A percentile compares a stretch with the other conserved stretches of the same genome.
phyloP scores from a whole-genome alignment of 2,329 filamentous ascomycete species.

The Ophiosphaerella korrae region DNA sequence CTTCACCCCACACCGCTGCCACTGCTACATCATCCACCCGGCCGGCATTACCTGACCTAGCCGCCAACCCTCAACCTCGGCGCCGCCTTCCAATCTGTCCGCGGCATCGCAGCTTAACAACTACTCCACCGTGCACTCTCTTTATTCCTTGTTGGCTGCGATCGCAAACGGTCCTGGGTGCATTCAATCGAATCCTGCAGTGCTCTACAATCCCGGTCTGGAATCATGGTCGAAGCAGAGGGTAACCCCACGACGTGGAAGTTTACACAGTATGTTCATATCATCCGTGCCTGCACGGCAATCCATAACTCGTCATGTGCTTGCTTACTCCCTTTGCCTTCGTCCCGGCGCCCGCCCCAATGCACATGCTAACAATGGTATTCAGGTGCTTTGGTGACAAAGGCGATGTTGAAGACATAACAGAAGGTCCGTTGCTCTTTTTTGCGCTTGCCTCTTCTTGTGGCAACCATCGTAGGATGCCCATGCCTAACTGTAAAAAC shows the following conservation, averaged over 20 bases:
- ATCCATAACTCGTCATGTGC: neutral
- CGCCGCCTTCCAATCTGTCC: slow-evolving; percentile 28
- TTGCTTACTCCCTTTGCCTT: neutral
- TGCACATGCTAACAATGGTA: slow-evolving; percentile 24
- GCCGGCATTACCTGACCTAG: slow-evolving; percentile 27
- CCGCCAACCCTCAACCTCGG: slow-evolving; percentile 35
- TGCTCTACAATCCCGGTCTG: slow-evolving; percentile 18
- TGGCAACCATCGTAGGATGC: neutral
- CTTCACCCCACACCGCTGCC: slow-evolving; percentile 31
- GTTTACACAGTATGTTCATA: slow-evolving; percentile 88
- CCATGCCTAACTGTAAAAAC: slow-evolving; percentile 16
- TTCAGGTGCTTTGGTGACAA: slow-evolving; percentile 97
- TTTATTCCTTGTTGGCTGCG: slow-evolving; percentile 7
- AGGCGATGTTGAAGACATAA: slow-evolving; percentile 98
- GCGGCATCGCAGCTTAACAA: slow-evolving; percentile 17
- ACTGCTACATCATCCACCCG: slow-evolving; percentile 35
- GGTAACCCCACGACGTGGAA: slow-evolving; percentile 97
- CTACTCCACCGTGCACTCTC: slow-evolving; percentile 10
- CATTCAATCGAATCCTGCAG: slow-evolving; percentile 18
- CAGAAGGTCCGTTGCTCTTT: slow-evolving; percentile 70
- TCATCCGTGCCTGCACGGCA: neutral
- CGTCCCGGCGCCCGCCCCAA: no score
- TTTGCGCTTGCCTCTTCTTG: neutral
- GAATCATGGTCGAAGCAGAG: slow-evolving; percentile 95
- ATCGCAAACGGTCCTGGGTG: slow-evolving; percentile 17